These are phyloP conservation scores for Ganoderma meredithae DNA, from an alignment of 1,284 basidiomycete species.

Conservation along the genomic window DNA sequence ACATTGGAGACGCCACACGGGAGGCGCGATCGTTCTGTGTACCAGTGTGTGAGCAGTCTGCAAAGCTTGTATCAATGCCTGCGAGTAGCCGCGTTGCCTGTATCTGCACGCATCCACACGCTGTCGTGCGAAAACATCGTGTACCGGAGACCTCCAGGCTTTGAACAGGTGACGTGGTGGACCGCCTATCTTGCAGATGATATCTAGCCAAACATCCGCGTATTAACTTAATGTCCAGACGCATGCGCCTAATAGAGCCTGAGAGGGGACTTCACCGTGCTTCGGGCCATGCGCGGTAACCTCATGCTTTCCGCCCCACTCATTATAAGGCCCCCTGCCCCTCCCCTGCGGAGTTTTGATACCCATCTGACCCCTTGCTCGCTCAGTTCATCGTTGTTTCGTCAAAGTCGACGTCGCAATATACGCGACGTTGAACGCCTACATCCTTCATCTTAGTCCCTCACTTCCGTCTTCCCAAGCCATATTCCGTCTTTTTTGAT, in stretches of 20 bases:
- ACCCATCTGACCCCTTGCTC: conserved; percentile 23
- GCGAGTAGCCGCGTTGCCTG: conserved; percentile 27
- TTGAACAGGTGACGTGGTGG: conserved; percentile 27
- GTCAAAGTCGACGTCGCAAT: conserved; percentile 14
- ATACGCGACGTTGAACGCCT: conserved; percentile 29
- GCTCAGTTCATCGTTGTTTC: conserved; percentile 17
- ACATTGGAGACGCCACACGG: conserved; percentile 21
- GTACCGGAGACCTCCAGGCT: conserved; percentile 18
- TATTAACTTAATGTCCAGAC: conserved; percentile 20
- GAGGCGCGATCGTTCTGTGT: conserved; percentile 18
- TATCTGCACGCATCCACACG: conserved; percentile 24
- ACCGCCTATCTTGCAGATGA: conserved; percentile 23
- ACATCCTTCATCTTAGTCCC: conserved; percentile 28
- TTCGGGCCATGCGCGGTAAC: conserved; percentile 35
- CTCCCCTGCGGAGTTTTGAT: conserved; percentile 20
- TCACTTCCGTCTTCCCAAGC: conserved; percentile 12
- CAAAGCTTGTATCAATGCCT: conserved; percentile 27
- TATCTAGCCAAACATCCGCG: conserved; percentile 15
- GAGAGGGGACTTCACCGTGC: conserved; percentile 31
- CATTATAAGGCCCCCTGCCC: conserved; percentile 32
- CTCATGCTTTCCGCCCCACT: conserved; percentile 39
- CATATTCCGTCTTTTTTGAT: conserved; percentile 6
- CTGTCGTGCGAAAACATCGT: conserved; percentile 18
- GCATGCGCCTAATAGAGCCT: conserved; percentile 19
- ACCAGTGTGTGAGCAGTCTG: conserved; percentile 17